Base-by-base conservation (phyloP, 1,284 basidiomycete genomes). In the Ceratobasidium sp. region DNA sequence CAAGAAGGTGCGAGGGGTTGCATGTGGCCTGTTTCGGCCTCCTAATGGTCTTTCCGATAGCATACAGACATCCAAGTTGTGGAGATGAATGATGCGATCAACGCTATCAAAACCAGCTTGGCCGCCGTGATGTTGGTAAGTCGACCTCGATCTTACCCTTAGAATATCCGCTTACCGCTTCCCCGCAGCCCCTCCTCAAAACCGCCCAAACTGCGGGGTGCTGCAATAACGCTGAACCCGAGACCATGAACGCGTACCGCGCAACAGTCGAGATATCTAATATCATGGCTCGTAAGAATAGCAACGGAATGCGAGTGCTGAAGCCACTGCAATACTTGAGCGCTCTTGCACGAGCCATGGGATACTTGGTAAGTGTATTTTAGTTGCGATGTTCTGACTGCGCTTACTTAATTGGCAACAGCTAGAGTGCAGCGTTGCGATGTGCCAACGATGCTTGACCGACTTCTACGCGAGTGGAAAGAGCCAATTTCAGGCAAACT, bases 371-470 rank as follows among this genome's bases (percentile, higher is more conserved):
- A 78, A 74, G 87, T 78, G 18, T 46, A 7, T 77, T 25, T 23
- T 25, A 9, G 16, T 25, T n/a, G 46, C 59, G 36, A 33, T 25
- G 28, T 28, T 48, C 44, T 48, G 23, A 18, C 7, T n/a, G 21
- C n/a, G 30, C 12, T 70, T 44, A 60, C 48, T 38, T 16, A 48
- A n/a, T 42, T n/a, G 48, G 38, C 38, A 56, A 30, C 73, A 96
- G 94, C 83, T 94, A 74, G 92, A 95, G 79, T 91, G 90, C 48
- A 95, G 91, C 25, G 82, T 90, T 9, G 83, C 83, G n/a, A 91
- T 92, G 86, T 95, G 92, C 77, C 86, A 92, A 77, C 85, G 84
- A 3, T 83, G 81, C 44, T 79, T 95, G 42, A 83, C 79, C 46
- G 80, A 82, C 40, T 77, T 81, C 25, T 74, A 77, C 3, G 83